A percentile compares a stretch with the other conserved stretches of the same genome.
Conservation (phyloP, 176 grass and related monocot species). For the Calamus simplicifolius region DNA sequence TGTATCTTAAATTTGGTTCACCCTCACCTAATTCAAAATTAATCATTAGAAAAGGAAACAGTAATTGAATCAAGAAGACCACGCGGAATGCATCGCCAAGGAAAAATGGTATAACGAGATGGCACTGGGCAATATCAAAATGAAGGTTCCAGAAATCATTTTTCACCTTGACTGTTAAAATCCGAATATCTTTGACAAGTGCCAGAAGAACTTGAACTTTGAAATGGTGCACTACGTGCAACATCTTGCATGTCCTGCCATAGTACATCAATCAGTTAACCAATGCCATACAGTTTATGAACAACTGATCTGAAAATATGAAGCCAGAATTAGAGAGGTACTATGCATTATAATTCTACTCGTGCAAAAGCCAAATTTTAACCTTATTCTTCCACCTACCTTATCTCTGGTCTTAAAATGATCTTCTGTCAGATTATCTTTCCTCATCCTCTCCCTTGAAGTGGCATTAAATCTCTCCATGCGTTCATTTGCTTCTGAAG, state of each 20-base stretch:
- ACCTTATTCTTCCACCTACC: neutral
- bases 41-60: neutral
- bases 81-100: too few species aligned
- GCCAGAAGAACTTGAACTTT: neutral
- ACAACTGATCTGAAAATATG: neutral
- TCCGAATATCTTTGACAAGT: slow-evolving; percentile 6
- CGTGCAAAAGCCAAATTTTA: neutral
- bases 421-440: slow-evolving; percentile 7
- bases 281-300: too few species aligned
- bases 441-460: neutral
- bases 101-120: too few species aligned
- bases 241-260: slow-evolving; percentile 1
- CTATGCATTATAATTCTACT: neutral
- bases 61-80: too few species aligned
- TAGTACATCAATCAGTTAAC: neutral
- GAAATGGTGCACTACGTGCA: neutral
- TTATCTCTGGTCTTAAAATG: neutral
- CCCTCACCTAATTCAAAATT: slow-evolving; percentile 35
- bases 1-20: slow-evolving; percentile 76
- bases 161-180: slow-evolving; percentile 5
- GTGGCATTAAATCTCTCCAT: slow-evolving; percentile 4
- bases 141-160: neutral
- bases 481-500: slow-evolving; percentile 4
- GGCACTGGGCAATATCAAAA: neutral
- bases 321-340: neutral